Evolutionary conservation across 306 rosid species (phyloP), one percentile per base, ranked within the genome.

Genomic region (Ormosia emarginata): DNA sequence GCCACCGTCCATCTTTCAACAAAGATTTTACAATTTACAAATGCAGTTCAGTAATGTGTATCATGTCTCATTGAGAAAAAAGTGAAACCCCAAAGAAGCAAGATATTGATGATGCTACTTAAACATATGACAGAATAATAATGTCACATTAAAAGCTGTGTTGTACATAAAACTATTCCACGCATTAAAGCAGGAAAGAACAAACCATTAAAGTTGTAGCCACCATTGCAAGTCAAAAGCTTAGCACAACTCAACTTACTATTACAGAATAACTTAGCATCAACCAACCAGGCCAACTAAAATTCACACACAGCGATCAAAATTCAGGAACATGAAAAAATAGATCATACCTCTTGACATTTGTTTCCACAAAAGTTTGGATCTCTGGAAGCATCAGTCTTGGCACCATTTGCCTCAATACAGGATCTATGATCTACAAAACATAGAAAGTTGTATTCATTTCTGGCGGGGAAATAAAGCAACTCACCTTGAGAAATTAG

Each of bases 371-470:
- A 95, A 84, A 88, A 93, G 63, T 74, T 70, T 33, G 73, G 79
- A 68, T 82, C 46, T 39, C 61, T 47, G 68, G 78, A 63, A 79
- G 80, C 88, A 82, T 70, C 73, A 46, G 74, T 84, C 68, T 24
- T 79, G 67, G 84, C 86, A 84, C 81, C 81, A 34, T 84, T 76
- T 47, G 70, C 89, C 84, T 69, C 85, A 72, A 74, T 68, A 72
- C 98, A 95, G 81, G 83, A 74, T 59, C 55, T 87, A 81, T 93
- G 98, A 89, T 87, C 99, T 95, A 68, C 79, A 86, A 77, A 69
- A 85, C 59, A 80, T 30, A 32, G 61, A 68, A 69, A 63, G 41
- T 34, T 9, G 13, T 55, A 76, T 43, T 82, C 78, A 78, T 64
- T 46, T 75, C 83, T 73, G 64, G 57, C 74, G 39, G 67, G 79